phyloP scores from a whole-genome alignment of 1,139 yeast species.

The Yamadazyma buinensis region DNA sequence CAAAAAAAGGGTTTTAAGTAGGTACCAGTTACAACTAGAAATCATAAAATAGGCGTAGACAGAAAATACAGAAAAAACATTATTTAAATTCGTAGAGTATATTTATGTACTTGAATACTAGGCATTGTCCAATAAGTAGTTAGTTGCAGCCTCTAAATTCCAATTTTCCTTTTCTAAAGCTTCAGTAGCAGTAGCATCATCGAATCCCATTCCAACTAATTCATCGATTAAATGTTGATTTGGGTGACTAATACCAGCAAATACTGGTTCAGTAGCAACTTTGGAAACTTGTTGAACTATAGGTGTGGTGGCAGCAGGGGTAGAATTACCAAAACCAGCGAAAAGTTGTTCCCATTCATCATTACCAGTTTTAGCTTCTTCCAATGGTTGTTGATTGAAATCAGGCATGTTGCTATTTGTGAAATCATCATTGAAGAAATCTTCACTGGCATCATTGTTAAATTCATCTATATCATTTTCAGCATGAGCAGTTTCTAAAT shows the following conservation, averaged over 20 bases:
- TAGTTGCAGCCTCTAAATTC: slow-evolving; percentile 82
- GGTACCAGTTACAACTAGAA: no score
- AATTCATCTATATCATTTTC: slow-evolving; percentile 27
- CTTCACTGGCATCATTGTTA: slow-evolving; percentile 11
- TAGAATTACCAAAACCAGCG: slow-evolving; percentile 78
- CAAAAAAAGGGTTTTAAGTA: no score
- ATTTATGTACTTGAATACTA: neutral
- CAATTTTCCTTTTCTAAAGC: slow-evolving; percentile 71
- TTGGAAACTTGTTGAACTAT: neutral
- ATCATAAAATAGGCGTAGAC: no score
- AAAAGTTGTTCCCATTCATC: slow-evolving; percentile 96
- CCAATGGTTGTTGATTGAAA: slow-evolving; percentile 15
- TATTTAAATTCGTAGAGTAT: no score
- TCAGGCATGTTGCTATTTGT: slow-evolving; percentile 34
- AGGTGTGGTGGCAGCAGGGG: slow-evolving; percentile 17
- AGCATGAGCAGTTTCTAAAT: slow-evolving; percentile 42
- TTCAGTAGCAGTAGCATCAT: slow-evolving; percentile 54
- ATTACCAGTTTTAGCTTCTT: slow-evolving; percentile 23
- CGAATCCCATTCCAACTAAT: slow-evolving; percentile 87
- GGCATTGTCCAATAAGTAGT: slow-evolving; percentile 64
- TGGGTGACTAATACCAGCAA: slow-evolving; percentile 3
- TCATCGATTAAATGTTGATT: slow-evolving; percentile 49
- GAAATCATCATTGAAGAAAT: slow-evolving; percentile 37
- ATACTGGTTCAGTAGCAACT: slow-evolving; percentile 5
- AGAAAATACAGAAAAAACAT: no score